Evolutionary conservation across 2,329 filamentous ascomycete species (phyloP), one percentile per base, ranked within the genome.

Genomic region (Diaporthe ilicicola): DNA sequence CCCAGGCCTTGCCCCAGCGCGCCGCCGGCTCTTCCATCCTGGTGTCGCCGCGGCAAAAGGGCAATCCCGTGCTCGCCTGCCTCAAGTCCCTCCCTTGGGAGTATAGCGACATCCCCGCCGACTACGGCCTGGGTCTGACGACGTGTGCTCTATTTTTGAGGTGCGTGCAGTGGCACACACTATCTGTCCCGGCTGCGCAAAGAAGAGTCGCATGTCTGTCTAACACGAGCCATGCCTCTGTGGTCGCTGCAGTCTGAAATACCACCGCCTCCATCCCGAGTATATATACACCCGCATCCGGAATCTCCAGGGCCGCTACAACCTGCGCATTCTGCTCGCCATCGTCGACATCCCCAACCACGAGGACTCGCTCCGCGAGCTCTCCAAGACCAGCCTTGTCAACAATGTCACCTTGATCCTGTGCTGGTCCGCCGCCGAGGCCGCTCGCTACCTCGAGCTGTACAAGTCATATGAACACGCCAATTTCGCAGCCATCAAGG

Each of bases 311-410:
- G 93, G 93, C 64, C 94, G 93, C 82, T 98, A 97, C 83, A 92
- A 91, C 75, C 87, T 99, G 24, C 93, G 96, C 59, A 87, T 99
- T 66, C 84, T 99, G 34, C 87, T 99, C 61, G 91, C 92, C 24
- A 94, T 98, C 89, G 95, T 98, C 32, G 96, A 99, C 81, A 97
- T 99, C 66, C 90, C 92, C 29, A 97, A 97, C 78, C 96, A 98
- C 77, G 94, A 98, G 81, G 94, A 97, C 70, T 89, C 91, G 4
- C 82, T 99, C 65, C 94, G 93, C 75, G 96, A 98, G 79, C 87
- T 99, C 12, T 94, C 94, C 72, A 98, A 98, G 81, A 97, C 95
- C 2, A 95, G 93, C 17, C 83, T 98, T 32, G 90, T 98, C 81
- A 97, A 98, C 80, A 95, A 97, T 75, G 89, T 97, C 50, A 99